phyloP scores from a whole-genome alignment of 345 rosid genomes.

The Salix caprea region DNA sequence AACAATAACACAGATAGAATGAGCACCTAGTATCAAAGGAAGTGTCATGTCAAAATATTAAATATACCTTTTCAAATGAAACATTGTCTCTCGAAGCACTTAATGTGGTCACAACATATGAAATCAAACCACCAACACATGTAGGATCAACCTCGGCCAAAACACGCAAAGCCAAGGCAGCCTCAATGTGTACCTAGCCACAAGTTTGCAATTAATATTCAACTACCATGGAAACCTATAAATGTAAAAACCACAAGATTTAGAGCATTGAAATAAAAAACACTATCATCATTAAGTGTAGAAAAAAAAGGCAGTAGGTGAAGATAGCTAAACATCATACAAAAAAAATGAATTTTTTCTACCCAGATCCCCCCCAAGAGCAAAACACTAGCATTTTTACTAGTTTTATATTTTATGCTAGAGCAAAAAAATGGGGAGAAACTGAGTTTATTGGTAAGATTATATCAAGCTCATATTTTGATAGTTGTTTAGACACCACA shows the following conservation, averaged over 20 bases:
- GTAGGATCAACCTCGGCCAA: conserved; percentile 98
- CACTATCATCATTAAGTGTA: background rate
- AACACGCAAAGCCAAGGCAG: conserved; percentile 76
- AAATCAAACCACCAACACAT: conserved; percentile 86
- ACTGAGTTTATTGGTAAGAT: no score
- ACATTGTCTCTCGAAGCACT: conserved; percentile 76
- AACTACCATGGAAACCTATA: conserved; percentile 1
- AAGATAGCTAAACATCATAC: background rate
- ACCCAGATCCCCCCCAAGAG: no score
- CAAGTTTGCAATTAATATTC: conserved; percentile 13
- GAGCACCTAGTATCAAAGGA: background rate
- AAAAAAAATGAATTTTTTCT: background rate
- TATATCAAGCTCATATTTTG: no score
- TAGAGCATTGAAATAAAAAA: background rate
- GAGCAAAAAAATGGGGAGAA: no score
- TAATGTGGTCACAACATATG: conserved; percentile 75
- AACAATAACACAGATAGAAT: background rate
- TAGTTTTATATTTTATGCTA: no score
- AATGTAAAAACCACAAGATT: background rate
- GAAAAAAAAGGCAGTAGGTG: background rate
- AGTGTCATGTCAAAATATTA: background rate
- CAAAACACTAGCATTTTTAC: no score
- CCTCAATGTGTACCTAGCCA: conserved; percentile 86
- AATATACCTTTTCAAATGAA: conserved; percentile 72
- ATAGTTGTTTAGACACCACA: no score